Evolutionary conservation across 2,329 filamentous ascomycete genomes (phyloP).

Genomic region (Verticillium alfalfae): DNA sequence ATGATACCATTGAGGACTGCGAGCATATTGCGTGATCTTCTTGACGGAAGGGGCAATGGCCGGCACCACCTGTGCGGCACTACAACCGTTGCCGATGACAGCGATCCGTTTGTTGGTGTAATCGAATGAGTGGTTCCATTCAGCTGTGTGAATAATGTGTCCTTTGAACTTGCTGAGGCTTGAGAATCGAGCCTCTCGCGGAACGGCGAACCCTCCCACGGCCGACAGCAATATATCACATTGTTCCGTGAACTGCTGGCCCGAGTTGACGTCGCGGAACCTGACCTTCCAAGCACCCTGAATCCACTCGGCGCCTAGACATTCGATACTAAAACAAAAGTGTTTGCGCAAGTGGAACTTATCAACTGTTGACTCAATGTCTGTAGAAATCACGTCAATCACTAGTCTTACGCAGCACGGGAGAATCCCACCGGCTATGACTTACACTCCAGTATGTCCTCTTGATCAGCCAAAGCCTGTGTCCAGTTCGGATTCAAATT

Average conservation of each 20-base stretch:
- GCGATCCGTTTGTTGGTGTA: conserved; percentile 23
- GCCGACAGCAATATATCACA: conserved; percentile 18
- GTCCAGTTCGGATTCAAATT: conserved; percentile 32
- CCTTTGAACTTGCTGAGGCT: conserved; percentile 26
- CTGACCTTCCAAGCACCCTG: conserved; percentile 13
- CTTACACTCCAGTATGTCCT: conserved; percentile 26
- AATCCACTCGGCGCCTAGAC: conserved; percentile 15
- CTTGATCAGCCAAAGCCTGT: conserved; percentile 23
- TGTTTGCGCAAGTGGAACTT: conserved; percentile 16
- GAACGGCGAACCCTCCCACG: conserved; percentile 18
- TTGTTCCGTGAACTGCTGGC: conserved; percentile 10
- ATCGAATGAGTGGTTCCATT: conserved; percentile 22
- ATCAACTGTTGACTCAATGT: conserved; percentile 11
- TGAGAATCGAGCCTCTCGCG: conserved; percentile 16
- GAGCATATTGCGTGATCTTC: conserved; percentile 18
- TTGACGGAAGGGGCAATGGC: conserved; percentile 19
- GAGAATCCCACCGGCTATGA: neutral
- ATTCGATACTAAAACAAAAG: conserved; percentile 13
- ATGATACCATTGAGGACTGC: conserved; percentile 17
- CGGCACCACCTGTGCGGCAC: conserved; percentile 27
- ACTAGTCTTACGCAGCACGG: neutral
- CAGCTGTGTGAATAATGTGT: conserved; percentile 25
- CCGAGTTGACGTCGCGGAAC: conserved; percentile 11
- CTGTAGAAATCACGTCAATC: neutral
- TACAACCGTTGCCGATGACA: conserved; percentile 30